Evolutionary conservation across 768 basidiomycete genomes (phyloP).

Genomic region (Trametes cinnabarina): DNA sequence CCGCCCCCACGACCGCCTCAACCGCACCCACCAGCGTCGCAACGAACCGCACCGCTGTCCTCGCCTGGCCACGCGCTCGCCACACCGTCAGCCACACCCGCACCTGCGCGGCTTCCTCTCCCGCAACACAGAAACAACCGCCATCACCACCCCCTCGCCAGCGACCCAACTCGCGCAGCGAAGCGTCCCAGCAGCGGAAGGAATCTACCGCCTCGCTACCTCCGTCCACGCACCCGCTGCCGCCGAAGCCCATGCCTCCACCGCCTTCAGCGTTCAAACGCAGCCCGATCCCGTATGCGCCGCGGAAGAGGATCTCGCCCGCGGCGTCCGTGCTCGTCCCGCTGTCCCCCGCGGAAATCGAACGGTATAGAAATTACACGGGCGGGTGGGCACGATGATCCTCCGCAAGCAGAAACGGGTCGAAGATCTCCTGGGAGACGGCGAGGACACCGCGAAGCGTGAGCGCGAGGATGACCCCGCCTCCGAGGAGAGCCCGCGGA

Average conservation of each 20-base stretch:
- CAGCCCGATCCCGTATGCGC: constrained; percentile 56
- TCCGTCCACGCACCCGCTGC: constrained; percentile 18
- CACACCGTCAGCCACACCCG: constrained; percentile 7
- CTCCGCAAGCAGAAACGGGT: constrained; percentile 32
- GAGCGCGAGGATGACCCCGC: constrained; percentile 36
- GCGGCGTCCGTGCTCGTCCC: constrained; percentile 62
- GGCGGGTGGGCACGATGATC: constrained; percentile 50
- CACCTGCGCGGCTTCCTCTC: constrained; percentile 8
- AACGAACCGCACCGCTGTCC: constrained; percentile 2
- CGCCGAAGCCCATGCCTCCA: constrained; percentile 20
- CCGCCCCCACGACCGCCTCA: constrained; percentile 10
- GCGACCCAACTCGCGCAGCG: background rate
- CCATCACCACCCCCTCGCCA: background rate
- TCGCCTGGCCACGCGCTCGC: constrained; percentile 4
- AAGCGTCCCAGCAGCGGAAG: background rate
- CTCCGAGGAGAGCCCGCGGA: constrained; percentile 38
- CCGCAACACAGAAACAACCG: constrained; percentile 1
- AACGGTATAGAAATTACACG: constrained; percentile 52
- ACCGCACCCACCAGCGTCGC: background rate
- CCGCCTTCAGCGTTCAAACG: constrained; percentile 19
- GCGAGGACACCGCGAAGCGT: constrained; percentile 38
- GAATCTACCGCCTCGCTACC: constrained; percentile 13
- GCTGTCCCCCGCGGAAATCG: constrained; percentile 60
- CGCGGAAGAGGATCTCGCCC: constrained; percentile 55
- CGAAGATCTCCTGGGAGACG: constrained; percentile 19